phyloP scores from a whole-genome alignment of 805 yeast species.

The Candida multigemmis region DNA sequence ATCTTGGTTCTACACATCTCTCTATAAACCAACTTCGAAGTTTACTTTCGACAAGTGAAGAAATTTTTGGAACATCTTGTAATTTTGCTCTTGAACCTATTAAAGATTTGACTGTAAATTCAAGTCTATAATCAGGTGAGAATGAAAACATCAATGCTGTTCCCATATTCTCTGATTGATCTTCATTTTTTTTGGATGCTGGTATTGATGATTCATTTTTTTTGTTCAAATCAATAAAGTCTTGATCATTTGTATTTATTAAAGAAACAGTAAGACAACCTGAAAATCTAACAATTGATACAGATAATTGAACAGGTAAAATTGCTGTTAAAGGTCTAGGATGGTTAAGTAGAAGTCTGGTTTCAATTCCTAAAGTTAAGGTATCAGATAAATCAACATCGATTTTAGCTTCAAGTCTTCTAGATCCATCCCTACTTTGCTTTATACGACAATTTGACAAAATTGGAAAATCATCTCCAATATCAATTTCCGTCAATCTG shows the following conservation, averaged over 20 bases:
- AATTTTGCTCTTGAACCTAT: conserved; percentile 90
- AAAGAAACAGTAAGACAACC: conserved; percentile 80
- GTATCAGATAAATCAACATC: conserved; percentile 88
- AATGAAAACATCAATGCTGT: conserved; percentile 84
- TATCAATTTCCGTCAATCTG: conserved; percentile 75
- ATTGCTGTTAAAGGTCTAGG: conserved; percentile 82
- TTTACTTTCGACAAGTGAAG: conserved; percentile 73
- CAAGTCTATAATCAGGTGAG: conserved; percentile 83
- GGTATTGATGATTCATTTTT: conserved; percentile 1
- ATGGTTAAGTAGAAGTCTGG: conserved; percentile 66
- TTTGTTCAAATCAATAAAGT: conserved; percentile 3
- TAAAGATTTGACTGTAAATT: conserved; percentile 78
- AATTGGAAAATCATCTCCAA: conserved; percentile 93
- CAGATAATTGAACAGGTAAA: conserved; percentile 75
- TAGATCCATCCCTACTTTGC: conserved; percentile 43
- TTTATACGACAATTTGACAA: conserved; percentile 85
- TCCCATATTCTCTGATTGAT: conserved; percentile 15
- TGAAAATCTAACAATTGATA: conserved; percentile 83
- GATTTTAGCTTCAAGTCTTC: conserved; percentile 71
- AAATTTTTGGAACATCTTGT: conserved; percentile 87
- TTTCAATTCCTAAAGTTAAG: conserved; percentile 76
- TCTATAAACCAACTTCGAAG: conserved; percentile 86
- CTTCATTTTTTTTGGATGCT: conserved; percentile 3
- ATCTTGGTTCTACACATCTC: conserved; percentile 89
- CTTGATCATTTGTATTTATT: conserved; percentile 37